Conservation (phyloP, 352 stramenopile genomes). For the Phytophthora agathidicida region DNA sequence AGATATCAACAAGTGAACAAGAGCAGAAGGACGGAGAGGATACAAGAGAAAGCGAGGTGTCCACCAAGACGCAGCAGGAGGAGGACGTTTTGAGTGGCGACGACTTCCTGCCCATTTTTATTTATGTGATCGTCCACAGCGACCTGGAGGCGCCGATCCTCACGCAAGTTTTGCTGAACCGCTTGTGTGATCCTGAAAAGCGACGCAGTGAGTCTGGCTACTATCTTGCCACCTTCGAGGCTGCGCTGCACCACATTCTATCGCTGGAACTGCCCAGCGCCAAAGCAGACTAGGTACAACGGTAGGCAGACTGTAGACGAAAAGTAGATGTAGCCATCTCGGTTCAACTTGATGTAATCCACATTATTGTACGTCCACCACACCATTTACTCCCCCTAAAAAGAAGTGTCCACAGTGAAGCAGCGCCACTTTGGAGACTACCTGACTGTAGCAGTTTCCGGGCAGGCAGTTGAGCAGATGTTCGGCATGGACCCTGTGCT, state of each 20-base stretch:
- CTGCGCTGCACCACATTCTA: conserved; percentile 80
- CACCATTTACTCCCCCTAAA: too few species aligned
- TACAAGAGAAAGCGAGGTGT: conserved; percentile 7
- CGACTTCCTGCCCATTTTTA: conserved; percentile 90
- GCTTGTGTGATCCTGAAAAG: conserved; percentile 85
- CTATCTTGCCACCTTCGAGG: conserved; percentile 87
- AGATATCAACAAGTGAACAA: conserved; percentile 10
- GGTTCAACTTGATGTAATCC: not conserved
- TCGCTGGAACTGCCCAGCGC: conserved; percentile 52
- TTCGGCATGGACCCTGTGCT: conserved; percentile 82
- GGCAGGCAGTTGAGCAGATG: conserved; percentile 7
- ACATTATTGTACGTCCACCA: not conserved
- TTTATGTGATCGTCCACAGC: conserved; percentile 90
- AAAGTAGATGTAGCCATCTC: conserved; percentile 24
- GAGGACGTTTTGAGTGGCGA: conserved; percentile 84
- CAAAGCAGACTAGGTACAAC: conserved; percentile 20
- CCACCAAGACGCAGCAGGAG: conserved; percentile 34
- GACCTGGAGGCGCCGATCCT: conserved; percentile 77
- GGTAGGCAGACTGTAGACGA: conserved; percentile 27
- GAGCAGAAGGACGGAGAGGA: conserved; percentile 16
- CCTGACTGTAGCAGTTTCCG: conserved; percentile 14
- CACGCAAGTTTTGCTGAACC: conserved; percentile 83
- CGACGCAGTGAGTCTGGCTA: conserved; percentile 88
- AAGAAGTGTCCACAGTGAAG: conserved; percentile 14
- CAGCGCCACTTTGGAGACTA: conserved; percentile 24